Base-by-base conservation (phyloP, 2,329 filamentous ascomycete species). In the Eutypella sp. region DNA sequence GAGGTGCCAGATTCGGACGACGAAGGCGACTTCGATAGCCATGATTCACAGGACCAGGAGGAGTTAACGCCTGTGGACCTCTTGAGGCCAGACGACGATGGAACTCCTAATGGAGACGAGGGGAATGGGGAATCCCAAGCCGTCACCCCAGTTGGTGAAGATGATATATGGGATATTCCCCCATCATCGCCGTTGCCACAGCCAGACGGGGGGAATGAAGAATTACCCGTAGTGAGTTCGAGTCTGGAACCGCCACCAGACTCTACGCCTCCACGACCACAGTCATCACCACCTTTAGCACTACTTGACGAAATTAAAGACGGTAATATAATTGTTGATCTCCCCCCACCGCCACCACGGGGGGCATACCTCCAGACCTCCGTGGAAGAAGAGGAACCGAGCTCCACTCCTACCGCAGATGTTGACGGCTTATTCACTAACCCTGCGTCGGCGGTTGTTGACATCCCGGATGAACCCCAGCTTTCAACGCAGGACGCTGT, bases 1-100 rank as follows among this genome's bases (percentile, higher is more conserved):
- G 67, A 67, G 57, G 68, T 71, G 57, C 68, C 67, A 40, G 67
- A 71, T 56, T 71, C 68, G 56, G 68, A 71, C 56, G 67, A 71
- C 54, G 68, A 71, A 60, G 63, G 59, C 45, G 50, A 48, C 4
- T 60, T 67, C 54, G 65, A 68, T 49, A 66, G 60, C 45, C 60
- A 67, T 43, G 63, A 65, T n/a, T n/a, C n/a, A n/a, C n/a, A 41
- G 40, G 31, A 15, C 47, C 50, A 6, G 24, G n/a, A n/a, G n/a
- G n/a, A 33, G 42, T 41, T n/a, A 20, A 24, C 31, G 6, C 16
- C 16, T 9, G n/a, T 7, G 3, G 16, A 27, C 25, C 22, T 15
- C 41, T 4, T 10, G 23, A 43, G 18, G 4, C 36, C 40, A 41
- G 41, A 42, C 34, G 15, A 15, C 37, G 27, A 36, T 25, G 40